Evolutionary conservation across 2,329 filamentous ascomycete species (phyloP).

Genomic region (Trichoderma breve): DNA sequence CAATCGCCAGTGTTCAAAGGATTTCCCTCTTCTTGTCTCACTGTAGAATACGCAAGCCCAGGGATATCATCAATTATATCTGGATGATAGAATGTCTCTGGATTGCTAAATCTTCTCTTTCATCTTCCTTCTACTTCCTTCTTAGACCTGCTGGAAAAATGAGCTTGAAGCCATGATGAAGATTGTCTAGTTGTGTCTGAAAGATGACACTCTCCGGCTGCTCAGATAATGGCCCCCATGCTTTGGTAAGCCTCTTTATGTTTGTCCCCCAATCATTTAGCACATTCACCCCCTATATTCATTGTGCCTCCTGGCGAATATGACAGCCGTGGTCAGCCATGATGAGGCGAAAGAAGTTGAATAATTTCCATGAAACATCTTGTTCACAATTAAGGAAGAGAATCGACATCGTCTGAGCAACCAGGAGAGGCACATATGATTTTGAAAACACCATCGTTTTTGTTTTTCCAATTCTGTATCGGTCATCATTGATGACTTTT

Average conservation of each 20-base stretch:
- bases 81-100: background rate
- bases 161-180: background rate
- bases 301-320: background rate
- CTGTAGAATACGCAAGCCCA: background rate
- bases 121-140: fast-evolving
- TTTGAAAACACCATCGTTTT: background rate
- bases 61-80: background rate
- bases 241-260: background rate
- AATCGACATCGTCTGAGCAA: constrained; percentile 34
- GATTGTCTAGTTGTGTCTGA: background rate
- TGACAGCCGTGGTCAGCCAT: constrained; percentile 12
- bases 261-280: background rate
- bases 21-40: background rate
- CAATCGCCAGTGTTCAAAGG: background rate
- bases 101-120: background rate
- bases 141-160: background rate
- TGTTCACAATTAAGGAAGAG: constrained; percentile 25
- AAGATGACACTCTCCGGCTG: background rate
- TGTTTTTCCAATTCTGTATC: background rate
- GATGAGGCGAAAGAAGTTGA: constrained; percentile 31
- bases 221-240: background rate
- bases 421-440: background rate
- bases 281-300: background rate
- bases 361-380: constrained; percentile 28
- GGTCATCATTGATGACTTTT: background rate